phyloP scores from a whole-genome alignment of 306 rosid genomes.

The Glycine tomentella region DNA sequence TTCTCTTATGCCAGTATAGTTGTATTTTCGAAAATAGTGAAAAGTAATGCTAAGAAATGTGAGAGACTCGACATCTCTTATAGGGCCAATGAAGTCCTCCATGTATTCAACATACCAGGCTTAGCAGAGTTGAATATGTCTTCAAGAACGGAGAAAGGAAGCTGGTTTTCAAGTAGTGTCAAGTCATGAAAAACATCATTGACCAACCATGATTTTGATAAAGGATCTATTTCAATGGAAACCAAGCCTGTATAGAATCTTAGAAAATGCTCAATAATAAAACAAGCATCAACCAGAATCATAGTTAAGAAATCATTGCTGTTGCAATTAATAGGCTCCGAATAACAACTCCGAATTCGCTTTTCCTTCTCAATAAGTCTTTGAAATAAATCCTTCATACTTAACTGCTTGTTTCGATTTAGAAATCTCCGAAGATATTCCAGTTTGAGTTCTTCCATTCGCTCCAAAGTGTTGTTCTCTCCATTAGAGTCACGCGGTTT shows the following conservation, averaged over 20 bases:
- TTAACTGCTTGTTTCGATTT: background rate
- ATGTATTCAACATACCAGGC: background rate
- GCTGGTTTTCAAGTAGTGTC: background rate
- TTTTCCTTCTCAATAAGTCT: background rate
- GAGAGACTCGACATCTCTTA: background rate
- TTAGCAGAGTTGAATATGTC: background rate
- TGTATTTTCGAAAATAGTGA: background rate
- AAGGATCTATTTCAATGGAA: too few species aligned
- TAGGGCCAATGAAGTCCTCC: background rate
- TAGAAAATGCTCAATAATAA: constrained; percentile 30
- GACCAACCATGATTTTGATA: too few species aligned
- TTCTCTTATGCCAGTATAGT: background rate
- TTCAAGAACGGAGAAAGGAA: background rate
- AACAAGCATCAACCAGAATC: constrained; percentile 34
- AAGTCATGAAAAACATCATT: background rate
- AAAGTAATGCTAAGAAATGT: background rate
- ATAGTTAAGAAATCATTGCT: constrained; percentile 23
- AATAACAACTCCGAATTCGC: background rate
- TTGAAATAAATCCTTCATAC: background rate
- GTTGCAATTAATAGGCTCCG: background rate
- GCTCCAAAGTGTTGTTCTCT: too few species aligned
- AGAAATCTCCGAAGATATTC: constrained; percentile 6
- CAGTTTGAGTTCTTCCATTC: background rate
- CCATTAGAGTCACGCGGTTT: background rate
- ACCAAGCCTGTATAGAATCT: too few species aligned